These are phyloP conservation scores for Stachybotrys chlorohalonatus DNA, from an alignment of 2,329 filamentous ascomycete genomes.

Conservation along the genomic window DNA sequence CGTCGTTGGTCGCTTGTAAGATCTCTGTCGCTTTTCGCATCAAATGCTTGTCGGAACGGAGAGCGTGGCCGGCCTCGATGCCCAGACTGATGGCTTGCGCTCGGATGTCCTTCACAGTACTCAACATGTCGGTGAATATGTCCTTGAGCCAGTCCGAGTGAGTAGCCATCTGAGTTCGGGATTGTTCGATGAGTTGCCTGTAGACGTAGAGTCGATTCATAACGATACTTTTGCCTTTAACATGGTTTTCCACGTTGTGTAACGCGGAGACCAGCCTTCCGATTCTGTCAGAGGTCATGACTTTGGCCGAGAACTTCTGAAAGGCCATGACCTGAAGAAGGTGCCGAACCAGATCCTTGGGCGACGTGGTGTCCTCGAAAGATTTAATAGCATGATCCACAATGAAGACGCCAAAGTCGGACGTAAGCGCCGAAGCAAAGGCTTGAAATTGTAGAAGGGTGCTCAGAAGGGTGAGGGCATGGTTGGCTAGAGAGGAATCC, in stretches of 20 bases:
- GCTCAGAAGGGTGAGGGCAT: slow-evolving; percentile 68
- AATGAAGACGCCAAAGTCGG: slow-evolving; percentile 72
- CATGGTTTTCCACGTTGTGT: slow-evolving; percentile 60
- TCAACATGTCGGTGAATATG: slow-evolving; percentile 73
- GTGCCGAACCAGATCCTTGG: slow-evolving; percentile 72
- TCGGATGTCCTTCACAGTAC: slow-evolving; percentile 67
- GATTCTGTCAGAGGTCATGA: slow-evolving; percentile 65
- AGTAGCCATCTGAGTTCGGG: slow-evolving; percentile 58
- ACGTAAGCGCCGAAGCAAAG: slow-evolving; percentile 61
- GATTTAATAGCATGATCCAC: slow-evolving; percentile 71
- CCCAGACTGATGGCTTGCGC: slow-evolving; percentile 66
- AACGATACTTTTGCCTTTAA: slow-evolving; percentile 73
- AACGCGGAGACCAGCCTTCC: slow-evolving; percentile 62
- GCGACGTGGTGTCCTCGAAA: slow-evolving; percentile 56
- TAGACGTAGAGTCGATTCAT: slow-evolving; percentile 73
- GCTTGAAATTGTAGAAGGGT: slow-evolving; percentile 67
- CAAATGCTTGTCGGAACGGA: slow-evolving; percentile 61
- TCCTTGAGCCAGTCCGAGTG: slow-evolving; percentile 75
- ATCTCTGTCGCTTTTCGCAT: slow-evolving; percentile 59
- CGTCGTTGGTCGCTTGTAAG: slow-evolving; percentile 38
- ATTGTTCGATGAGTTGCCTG: slow-evolving; percentile 64
- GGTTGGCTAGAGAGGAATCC: slow-evolving; percentile 64
- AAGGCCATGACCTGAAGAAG: slow-evolving; percentile 73
- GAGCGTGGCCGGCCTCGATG: slow-evolving; percentile 55
- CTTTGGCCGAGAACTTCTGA: slow-evolving; percentile 67